Evolutionary conservation across 73 alveolate genomes (phyloP), one percentile per base, ranked within the genome.

Genomic region (Paramecium primaurelia): DNA sequence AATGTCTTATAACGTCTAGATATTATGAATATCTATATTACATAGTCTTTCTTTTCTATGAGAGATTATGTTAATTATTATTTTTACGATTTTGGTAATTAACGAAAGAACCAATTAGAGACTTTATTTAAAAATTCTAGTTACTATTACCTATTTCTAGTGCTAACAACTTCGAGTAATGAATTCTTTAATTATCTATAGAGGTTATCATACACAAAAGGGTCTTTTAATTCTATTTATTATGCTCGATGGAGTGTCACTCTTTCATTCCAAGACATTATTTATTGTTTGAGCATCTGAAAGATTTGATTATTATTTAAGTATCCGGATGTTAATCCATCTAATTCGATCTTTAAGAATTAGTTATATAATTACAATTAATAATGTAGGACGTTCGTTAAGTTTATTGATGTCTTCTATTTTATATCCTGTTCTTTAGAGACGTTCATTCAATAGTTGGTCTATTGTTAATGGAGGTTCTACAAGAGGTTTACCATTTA

Each of bases 201-300:
- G 6, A 80, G 75, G n/a, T 28, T 80, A 80, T 80, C 91, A 49
- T 80, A 18, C 18, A 80, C 51, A 14, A 25, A n/a, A 11, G 77
- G 58, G 11, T 80, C 44, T 14, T 40, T 30, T 45, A 80, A 28
- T 49, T 80, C 71, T n/a, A 80, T 14, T 45, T 80, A 45, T 25
- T 64, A 59, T 3, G 75, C 18, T 45, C 91, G 42, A 44, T 80
- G 22, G 2, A 80, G 47, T 22, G 47, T 42, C 3, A 80, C 91
- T 20, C 26, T 80, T 80, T 80, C 91, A 49, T 80, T 80, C 91
- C 91, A 80, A 80, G 34, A 6, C 91, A 80, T 80, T 1, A 80
- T 49, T 49, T 45, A 25, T 12, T 80, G 14, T 25, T 45, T 34
- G 3, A 80, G 73, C 58, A 26, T 42, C 30, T 80, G 45, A 22